phyloP scores from a whole-genome alignment of 108 stramenopile genomes.

The Mediolabrus comicus region DNA sequence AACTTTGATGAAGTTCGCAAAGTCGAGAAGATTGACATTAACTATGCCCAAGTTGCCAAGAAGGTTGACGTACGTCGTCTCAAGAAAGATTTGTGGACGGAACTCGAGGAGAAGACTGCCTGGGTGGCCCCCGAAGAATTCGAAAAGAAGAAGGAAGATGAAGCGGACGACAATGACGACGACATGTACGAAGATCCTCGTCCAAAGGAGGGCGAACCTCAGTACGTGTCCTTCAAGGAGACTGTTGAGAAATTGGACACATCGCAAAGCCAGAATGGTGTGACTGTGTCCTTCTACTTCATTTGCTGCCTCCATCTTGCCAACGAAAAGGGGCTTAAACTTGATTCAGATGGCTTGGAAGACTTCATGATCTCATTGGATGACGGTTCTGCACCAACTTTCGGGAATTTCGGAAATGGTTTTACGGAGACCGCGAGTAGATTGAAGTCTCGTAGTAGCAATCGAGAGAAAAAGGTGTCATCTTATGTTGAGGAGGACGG shows the following conservation, averaged over 20 bases:
- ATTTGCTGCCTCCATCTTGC: constrained; percentile 96
- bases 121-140: constrained; percentile 12
- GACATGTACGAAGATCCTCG: constrained; percentile 21
- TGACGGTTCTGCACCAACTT: constrained; percentile 35
- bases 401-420: constrained; percentile 27
- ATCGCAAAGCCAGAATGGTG: constrained; percentile 79
- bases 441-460: constrained; percentile 2
- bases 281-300: constrained; percentile 96
- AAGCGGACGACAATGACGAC: constrained; percentile 15
- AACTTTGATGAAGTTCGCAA: constrained; percentile 71
- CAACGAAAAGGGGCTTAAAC: constrained; percentile 93
- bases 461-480: neutral
- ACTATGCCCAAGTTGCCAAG: constrained; percentile 85
- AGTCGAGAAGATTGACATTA: constrained; percentile 82
- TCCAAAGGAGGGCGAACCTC: constrained; percentile 1
- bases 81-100: constrained; percentile 85
- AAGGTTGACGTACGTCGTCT: constrained; percentile 91
- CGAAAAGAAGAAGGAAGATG: constrained; percentile 4
- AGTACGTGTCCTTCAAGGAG: constrained; percentile 67
- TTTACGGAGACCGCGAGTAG: constrained; percentile 12
- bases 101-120: constrained; percentile 57
- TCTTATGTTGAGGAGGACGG: neutral
- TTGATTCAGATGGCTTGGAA: constrained; percentile 72
- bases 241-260: constrained; percentile 74
- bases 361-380: constrained; percentile 79